Conservation (phyloP, 2,329 filamentous ascomycete species). For the Gaeumannomyces sp. region DNA sequence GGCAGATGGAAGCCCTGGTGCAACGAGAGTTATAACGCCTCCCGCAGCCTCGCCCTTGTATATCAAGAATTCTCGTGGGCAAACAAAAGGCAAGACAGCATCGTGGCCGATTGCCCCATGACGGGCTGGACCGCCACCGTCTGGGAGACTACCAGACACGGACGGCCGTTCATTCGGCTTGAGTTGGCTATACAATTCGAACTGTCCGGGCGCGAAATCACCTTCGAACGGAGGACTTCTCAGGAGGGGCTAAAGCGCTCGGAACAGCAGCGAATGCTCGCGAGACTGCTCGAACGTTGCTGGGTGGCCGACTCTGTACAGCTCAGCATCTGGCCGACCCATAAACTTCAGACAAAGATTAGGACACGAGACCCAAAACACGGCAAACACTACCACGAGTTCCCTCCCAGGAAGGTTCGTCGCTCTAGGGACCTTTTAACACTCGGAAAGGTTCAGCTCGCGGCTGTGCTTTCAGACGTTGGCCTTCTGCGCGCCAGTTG, state of each 20-base stretch:
- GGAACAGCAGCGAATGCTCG: background rate
- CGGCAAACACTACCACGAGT: too few relatives aligned
- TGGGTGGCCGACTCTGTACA: background rate
- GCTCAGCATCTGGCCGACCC: too few relatives aligned
- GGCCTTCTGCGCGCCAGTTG: background rate
- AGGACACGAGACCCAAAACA: too few relatives aligned
- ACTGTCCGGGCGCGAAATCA: slow-evolving; percentile 3
- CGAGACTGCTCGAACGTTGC: background rate
- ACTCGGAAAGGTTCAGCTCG: too few relatives aligned
- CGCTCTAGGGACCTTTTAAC: too few relatives aligned
- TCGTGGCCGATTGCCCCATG: too few relatives aligned
- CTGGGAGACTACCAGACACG: background rate
- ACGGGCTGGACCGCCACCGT: background rate
- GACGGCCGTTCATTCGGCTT: slow-evolving; percentile 4
- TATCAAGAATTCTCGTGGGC: too few relatives aligned
- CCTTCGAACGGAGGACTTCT: background rate
- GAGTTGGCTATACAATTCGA: slow-evolving; percentile 1
- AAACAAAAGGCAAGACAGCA: background rate
- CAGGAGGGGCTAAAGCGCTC: too few relatives aligned
- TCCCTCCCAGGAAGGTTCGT: too few relatives aligned
- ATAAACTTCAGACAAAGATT: background rate
- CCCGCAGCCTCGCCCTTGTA: too few relatives aligned
- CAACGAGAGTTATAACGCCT: too few relatives aligned
- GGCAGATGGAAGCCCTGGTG: too few relatives aligned
- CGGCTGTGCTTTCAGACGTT: background rate